Evolutionary conservation across 2,329 filamentous ascomycete genomes (phyloP).

Genomic region (Canariomyces notabilis): DNA sequence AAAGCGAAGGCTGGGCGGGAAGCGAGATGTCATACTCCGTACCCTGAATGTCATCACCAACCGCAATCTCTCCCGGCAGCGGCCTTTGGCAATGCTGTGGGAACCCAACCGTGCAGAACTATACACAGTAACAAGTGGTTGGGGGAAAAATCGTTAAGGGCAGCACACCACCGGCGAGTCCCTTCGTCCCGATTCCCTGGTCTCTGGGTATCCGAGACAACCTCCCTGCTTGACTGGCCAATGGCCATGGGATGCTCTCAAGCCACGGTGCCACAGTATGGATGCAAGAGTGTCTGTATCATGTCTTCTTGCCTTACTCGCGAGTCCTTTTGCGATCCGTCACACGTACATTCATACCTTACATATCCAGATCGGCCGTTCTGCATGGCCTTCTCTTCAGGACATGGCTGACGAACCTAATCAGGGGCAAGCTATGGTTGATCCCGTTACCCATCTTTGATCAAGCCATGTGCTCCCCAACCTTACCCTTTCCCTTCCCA

Average conservation of each 20-base stretch:
- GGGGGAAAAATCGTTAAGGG: too few relatives aligned
- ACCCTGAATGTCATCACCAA: not conserved
- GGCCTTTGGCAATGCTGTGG: not conserved
- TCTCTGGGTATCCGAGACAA: conserved; percentile 1
- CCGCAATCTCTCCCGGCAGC: not conserved
- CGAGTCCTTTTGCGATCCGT: too few relatives aligned
- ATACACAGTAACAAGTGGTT: not conserved
- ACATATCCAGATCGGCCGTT: conserved; percentile 9
- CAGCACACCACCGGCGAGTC: conserved; percentile 1
- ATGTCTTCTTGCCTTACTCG: not conserved
- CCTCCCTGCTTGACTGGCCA: not conserved
- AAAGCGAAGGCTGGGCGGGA: not conserved
- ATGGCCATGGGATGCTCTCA: not conserved
- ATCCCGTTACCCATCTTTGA: too few relatives aligned
- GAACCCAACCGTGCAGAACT: not conserved
- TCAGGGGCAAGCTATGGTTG: too few relatives aligned
- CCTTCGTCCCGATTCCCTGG: not conserved
- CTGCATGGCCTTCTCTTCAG: conserved; percentile 1
- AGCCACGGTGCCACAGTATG: not conserved
- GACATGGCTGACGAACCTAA: too few relatives aligned
- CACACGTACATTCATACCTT: conserved; percentile 7
- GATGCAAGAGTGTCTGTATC: not conserved
- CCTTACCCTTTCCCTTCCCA: too few relatives aligned
- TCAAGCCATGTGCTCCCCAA: too few relatives aligned
- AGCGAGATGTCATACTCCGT: not conserved